Percentiles rank a stretch among this genome's conserved stretches.
phyloP scores from a whole-genome alignment of 345 rosid species.

The Pugionium cornutum region DNA sequence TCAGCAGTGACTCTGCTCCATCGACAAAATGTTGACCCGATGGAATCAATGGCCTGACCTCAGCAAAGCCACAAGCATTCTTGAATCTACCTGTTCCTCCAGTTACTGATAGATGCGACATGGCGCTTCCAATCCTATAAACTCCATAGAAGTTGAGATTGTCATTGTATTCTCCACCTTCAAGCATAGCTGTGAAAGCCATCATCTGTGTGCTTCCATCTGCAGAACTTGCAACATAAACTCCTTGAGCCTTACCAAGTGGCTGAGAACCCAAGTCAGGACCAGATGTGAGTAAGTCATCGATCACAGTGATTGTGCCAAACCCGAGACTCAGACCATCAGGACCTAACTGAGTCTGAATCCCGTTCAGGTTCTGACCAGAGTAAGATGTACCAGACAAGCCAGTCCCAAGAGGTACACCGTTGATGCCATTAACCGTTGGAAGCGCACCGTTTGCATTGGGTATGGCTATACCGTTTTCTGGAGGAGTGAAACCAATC shows the following conservation, averaged over 20 bases:
- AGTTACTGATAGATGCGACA: conserved; percentile 77
- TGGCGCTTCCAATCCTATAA: conserved; percentile 65
- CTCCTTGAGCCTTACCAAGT: conserved; percentile 91
- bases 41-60: conserved; percentile 72
- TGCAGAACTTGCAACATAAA: conserved; percentile 80
- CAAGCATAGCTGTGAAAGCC: conserved; percentile 90
- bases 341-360: conserved; percentile 79
- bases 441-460: conserved; percentile 92
- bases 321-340: conserved; percentile 85
- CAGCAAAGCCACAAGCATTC: conserved; percentile 66
- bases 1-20: conserved; percentile 76
- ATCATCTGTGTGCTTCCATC: conserved; percentile 90
- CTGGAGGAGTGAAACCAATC: conserved; percentile 71
- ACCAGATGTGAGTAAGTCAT: conserved; percentile 70
- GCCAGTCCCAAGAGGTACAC: conserved; percentile 90
- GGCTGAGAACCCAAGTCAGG: conserved; percentile 78
- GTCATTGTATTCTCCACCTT: conserved; percentile 90
- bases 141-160: conserved; percentile 86
- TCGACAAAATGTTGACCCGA: conserved; percentile 64
- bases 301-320: conserved; percentile 87
- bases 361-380: conserved; percentile 50
- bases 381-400: conserved; percentile 67
- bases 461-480: conserved; percentile 69
- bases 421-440: conserved; percentile 69
- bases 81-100: conserved; percentile 92